Evolutionary conservation across 495 filamentous ascomycete species (phyloP), one percentile per base, ranked within the genome.

Genomic region (Hypoxylon crocopeplum): DNA sequence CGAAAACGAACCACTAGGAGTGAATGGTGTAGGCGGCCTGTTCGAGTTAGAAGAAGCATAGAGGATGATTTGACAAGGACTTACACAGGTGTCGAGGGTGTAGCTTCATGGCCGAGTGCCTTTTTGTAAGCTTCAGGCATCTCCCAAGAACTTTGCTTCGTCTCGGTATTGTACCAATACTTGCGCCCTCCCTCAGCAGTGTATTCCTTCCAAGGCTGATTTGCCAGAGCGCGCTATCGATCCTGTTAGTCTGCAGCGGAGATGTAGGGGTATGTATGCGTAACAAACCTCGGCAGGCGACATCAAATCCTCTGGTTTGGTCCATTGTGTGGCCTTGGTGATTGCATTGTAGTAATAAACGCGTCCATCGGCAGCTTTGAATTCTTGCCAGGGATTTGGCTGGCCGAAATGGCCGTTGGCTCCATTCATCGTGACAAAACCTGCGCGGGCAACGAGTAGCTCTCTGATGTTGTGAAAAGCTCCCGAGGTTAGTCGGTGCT

Each of bases 101-200:
- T 66, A 21, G 47, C 63, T 6, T 76, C 73, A 55, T 62, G 75
- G 67, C 69, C 88, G 77, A 70, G 87, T 74, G 66, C 90, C 81
- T 70, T 84, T 64, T 89, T 91, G 77, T 92, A 93, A 47, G 81
- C 86, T 38, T 91, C 88, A 47, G 93, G 93, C 82, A 97, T 95
- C 52, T 92, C 88, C 94, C 94, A 98, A 42, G 89, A 89, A 72
- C 90, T 98, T 75, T 91, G 82, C 77, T 94, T 93, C 30, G 86
- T 93, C 69, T 96, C 88, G 2, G 86, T 89, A 70, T 98, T 91
- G 70, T 90, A 86, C 92, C 93, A 98, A 70, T 98, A 98, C 68
- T 93, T 91, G 62, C 88, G 83, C 19, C 93, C 95, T 48, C 86
- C 90, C 52, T 90, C 87, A 32, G 89, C 84, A 8, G 89, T 91